Evolutionary conservation across 805 yeast species (phyloP).

Genomic region (Sungouiella thailandica): DNA sequence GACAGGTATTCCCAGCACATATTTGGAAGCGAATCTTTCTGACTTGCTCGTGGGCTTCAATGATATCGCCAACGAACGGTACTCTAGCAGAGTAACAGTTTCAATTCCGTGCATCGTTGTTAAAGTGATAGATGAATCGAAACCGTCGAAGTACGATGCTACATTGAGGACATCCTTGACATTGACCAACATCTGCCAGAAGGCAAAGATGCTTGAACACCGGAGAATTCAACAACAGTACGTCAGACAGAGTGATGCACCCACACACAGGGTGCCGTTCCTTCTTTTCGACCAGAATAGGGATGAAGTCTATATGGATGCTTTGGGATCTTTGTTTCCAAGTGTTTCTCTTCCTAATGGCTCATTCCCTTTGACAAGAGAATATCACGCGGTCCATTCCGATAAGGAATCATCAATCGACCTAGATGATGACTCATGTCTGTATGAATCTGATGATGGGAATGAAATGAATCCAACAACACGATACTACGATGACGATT

Average conservation of each 20-base stretch:
- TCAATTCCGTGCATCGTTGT: slow-evolving; percentile 44
- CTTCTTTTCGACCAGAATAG: slow-evolving; percentile 50
- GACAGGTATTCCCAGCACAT: slow-evolving; percentile 19
- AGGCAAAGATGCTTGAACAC: slow-evolving; percentile 42
- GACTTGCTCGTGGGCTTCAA: slow-evolving; percentile 42
- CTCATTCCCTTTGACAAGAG: slow-evolving; percentile 52
- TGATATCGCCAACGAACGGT: slow-evolving; percentile 67
- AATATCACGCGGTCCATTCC: slow-evolving; percentile 3
- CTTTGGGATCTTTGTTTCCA: slow-evolving; percentile 50
- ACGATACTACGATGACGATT: slow-evolving; percentile 27
- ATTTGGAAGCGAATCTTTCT: slow-evolving; percentile 13
- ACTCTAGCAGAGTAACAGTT: slow-evolving; percentile 49
- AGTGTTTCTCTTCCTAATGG: slow-evolving; percentile 61
- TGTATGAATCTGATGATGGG: slow-evolving; percentile 9
- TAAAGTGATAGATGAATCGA: slow-evolving; percentile 18
- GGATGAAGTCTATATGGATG: slow-evolving; percentile 42
- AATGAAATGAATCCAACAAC: slow-evolving; percentile 19
- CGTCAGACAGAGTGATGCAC: slow-evolving; percentile 68
- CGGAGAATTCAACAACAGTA: slow-evolving; percentile 58
- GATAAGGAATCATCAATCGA: neutral
- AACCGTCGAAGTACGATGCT: slow-evolving; percentile 22
- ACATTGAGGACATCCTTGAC: slow-evolving; percentile 53
- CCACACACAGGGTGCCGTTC: slow-evolving; percentile 77
- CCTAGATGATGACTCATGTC: slow-evolving; percentile 11
- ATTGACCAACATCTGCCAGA: slow-evolving; percentile 56